Evolutionary conservation across 768 basidiomycete species (phyloP), one percentile per base, ranked within the genome.

Genomic region (Suillus placidus): DNA sequence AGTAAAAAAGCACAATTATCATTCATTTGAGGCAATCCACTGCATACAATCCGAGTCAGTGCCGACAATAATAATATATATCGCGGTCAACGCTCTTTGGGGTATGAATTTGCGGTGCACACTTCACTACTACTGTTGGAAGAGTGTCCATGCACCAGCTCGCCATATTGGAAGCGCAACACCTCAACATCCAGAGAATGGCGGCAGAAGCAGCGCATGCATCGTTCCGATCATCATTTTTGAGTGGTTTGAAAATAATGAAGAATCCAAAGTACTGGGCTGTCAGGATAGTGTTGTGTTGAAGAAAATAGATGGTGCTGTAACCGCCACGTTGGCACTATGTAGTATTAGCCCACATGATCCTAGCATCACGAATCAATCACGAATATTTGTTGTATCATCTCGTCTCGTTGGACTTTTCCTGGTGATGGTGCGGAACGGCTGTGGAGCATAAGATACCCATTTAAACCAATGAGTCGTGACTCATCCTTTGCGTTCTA

Each of bases 91-190:
- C 26, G 4, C 23, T 16, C 23, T 51, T 26, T 47, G 12, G n/a
- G 45, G 45, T 47, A 0, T 23, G 12, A 20, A 20, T 8, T 20
- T 45, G 43, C 4, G 3, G 9, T 6, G n/a, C 6, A 18, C n/a
- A 13, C 43, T 69, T 70, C 13, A n/a, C n/a, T n/a, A n/a, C n/a
- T n/a, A 67, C 69, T 42, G 65, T 78, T 4, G 75, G 75, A 43
- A 71, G 67, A 67, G 65, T 73, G 8, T 58, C 63, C 1, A 63
- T 69, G 4, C 63, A 63, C 16, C 60, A 67, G 12, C 6, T 75
- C 14, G 14, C 18, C 32, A 18, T 18, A 43, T 69, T 77, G 23
- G 72, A 78, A 30, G 37, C 30, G 3, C n/a, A n/a, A n/a, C n/a
- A n/a, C n/a, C n/a, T n/a, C n/a, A n/a, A n/a, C n/a, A n/a, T n/a